phyloP scores from a whole-genome alignment of 2,329 filamentous ascomycete genomes.

The Corynespora cassiicola region DNA sequence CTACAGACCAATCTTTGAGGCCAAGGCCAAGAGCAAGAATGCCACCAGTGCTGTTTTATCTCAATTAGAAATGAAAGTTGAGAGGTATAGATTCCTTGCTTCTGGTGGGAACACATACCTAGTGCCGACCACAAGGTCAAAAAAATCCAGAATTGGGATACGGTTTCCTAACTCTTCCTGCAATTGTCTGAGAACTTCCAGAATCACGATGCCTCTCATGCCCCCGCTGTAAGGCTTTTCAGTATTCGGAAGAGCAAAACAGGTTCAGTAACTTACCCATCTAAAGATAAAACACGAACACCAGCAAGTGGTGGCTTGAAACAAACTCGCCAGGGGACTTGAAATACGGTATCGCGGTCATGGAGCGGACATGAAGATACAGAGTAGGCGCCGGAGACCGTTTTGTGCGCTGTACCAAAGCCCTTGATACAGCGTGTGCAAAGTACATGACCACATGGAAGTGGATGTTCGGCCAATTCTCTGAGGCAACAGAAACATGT shows the following conservation, averaged over 20 bases:
- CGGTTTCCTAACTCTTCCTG: conserved; percentile 47
- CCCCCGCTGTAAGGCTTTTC: conserved; percentile 47
- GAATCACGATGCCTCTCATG: conserved; percentile 53
- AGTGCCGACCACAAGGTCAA: conserved; percentile 53
- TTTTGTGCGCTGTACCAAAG: conserved; percentile 31
- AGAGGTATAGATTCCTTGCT: not conserved
- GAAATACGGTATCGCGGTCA: conserved; percentile 12
- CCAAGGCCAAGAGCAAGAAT: conserved; percentile 53
- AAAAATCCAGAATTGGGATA: conserved; percentile 54
- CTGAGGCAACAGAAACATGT: conserved; percentile 57
- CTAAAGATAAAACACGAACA: conserved; percentile 48
- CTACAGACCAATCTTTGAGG: conserved; percentile 45
- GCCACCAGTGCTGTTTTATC: conserved; percentile 48
- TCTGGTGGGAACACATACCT: conserved; percentile 13
- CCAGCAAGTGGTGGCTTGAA: conserved; percentile 46
- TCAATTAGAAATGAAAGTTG: not conserved
- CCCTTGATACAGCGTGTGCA: conserved; percentile 50
- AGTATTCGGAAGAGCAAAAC: too few relatives aligned
- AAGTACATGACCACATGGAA: conserved; percentile 56
- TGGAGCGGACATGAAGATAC: conserved; percentile 33
- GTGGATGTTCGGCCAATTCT: conserved; percentile 49
- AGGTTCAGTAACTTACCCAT: conserved; percentile 43
- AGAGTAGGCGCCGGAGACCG: conserved; percentile 18
- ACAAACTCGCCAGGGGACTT: conserved; percentile 23
- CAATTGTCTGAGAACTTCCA: conserved; percentile 51